Base-by-base conservation (phyloP, 495 filamentous ascomycete species). In the Lophiostoma macrostomum region DNA sequence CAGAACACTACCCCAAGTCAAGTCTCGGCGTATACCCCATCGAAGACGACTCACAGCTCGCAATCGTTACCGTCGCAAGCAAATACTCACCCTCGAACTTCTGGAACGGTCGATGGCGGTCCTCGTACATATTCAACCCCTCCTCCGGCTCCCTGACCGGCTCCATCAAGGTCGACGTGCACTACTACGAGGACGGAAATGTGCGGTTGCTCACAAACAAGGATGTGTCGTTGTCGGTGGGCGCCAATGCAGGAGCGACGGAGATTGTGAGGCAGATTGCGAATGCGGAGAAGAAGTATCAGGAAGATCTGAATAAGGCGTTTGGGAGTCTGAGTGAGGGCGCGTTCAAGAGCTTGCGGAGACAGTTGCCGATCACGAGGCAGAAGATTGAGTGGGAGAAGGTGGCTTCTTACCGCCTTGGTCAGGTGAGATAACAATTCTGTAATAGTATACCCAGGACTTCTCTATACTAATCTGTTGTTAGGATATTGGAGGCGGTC, bases 371-470 rank as follows among this genome's bases (percentile, higher is more conserved):
- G 6, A 86, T 99, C 32, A 97, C 93, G 51, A 81, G 94, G 68
- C 94, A 99, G 76, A 96, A 96, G 78, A 89, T 99, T 44, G 93
- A 97, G 71, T 99, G 94, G 94, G 93, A 99, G 70, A 97, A 95
- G 76, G 88, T 99, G n/a, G n/a, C n/a, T n/a, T n/a, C n/a, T n/a
- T n/a, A n/a, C n/a, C n/a, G n/a, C n/a, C n/a, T n/a, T n/a, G n/a
- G n/a, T n/a, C n/a, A n/a, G n/a, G n/a, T n/a, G n/a, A n/a, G n/a
- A n/a, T n/a, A n/a, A n/a, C n/a, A n/a, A n/a, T n/a, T n/a, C n/a
- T n/a, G n/a, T n/a, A n/a, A n/a, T n/a, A n/a, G n/a, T n/a, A n/a
- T n/a, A n/a, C n/a, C n/a, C n/a, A n/a, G n/a, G n/a, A n/a, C n/a
- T n/a, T n/a, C n/a, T n/a, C n/a, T n/a, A n/a, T n/a, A n/a, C n/a